A percentile compares a stretch with the other conserved stretches of the same genome.
These are phyloP conservation scores for Fistulinella staudtii DNA, from an alignment of 1,284 basidiomycete species.

Conservation along the genomic window DNA sequence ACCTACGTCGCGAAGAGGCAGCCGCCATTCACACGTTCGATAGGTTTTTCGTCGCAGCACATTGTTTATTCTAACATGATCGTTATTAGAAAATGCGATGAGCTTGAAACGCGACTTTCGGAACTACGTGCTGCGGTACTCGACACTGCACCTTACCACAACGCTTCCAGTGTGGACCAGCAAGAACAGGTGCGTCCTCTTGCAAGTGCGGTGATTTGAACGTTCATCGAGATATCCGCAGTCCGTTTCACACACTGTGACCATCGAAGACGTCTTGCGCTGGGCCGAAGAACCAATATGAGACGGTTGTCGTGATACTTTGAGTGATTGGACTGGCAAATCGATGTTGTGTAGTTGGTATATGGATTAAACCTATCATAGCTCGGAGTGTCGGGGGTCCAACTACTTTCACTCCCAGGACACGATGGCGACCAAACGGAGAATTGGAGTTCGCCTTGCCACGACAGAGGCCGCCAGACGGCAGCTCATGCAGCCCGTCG, in stretches of 20 bases:
- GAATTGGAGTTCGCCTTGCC: conserved; percentile 69
- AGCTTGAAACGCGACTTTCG: conserved; percentile 56
- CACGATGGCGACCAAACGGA: conserved; percentile 64
- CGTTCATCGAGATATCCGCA: conserved; percentile 5
- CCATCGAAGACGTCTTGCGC: conserved; percentile 44
- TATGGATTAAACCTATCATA: too few relatives aligned
- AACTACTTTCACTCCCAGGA: neutral
- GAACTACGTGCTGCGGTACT: conserved; percentile 41
- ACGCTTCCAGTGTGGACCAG: conserved; percentile 1
- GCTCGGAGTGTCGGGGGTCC: conserved; percentile 26
- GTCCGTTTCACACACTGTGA: conserved; percentile 16
- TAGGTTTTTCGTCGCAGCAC: neutral
- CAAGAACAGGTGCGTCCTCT: conserved; percentile 16
- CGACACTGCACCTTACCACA: conserved; percentile 9
- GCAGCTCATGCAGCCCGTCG: conserved; percentile 77
- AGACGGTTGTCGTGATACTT: conserved; percentile 2
- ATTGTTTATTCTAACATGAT: conserved; percentile 6
- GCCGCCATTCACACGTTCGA: conserved; percentile 57
- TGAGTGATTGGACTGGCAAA: too few relatives aligned
- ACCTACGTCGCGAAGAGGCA: conserved; percentile 66
- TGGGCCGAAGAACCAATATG: conserved; percentile 58
- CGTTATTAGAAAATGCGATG: conserved; percentile 58
- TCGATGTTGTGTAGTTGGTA: too few relatives aligned
- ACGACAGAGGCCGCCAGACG: conserved; percentile 74
- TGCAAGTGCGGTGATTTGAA: neutral